Percentiles rank a stretch among this genome's conserved stretches.
Evolutionary conservation across 164 flowering plant species (phyloP).

Genomic region (Piper longum): DNA sequence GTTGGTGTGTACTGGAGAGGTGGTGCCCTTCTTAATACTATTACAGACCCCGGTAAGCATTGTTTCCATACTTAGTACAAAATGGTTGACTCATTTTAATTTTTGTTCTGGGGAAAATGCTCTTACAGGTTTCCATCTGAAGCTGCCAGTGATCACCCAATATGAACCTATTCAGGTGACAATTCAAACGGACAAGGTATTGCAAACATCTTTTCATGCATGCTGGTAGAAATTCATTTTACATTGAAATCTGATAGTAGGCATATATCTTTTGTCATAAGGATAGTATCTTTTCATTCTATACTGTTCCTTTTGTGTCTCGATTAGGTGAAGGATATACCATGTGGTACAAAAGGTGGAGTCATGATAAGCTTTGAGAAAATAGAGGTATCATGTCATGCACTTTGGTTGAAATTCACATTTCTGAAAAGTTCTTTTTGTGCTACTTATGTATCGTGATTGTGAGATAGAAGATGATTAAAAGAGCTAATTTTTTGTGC

Average conservation of each 20-base stretch:
- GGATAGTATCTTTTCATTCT: too few relatives aligned
- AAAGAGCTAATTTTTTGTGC: constrained; percentile 2
- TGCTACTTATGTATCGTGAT: not conserved
- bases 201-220: not conserved
- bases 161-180: constrained; percentile 33
- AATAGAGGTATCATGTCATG: constrained; percentile 46
- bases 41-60: constrained; percentile 66
- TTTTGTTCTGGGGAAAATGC: not conserved
- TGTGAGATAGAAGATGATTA: not conserved
- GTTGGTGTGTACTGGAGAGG: constrained; percentile 98
- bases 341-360: constrained; percentile 99
- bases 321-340: constrained; percentile 75
- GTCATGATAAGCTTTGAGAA: constrained; percentile 91
- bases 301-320: not conserved
- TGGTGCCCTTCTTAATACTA: constrained; percentile 73
- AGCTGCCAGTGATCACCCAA: not conserved
- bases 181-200: constrained; percentile 81
- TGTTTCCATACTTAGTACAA: not conserved
- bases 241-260: not conserved
- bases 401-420: not conserved
- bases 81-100: not conserved
- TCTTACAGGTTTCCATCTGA: constrained; percentile 60
- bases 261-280: too few relatives aligned
- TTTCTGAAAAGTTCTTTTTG: not conserved
- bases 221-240: too few relatives aligned